Evolutionary conservation across 2,329 filamentous ascomycete genomes (phyloP).

Genomic region (Fusarium sp.): DNA sequence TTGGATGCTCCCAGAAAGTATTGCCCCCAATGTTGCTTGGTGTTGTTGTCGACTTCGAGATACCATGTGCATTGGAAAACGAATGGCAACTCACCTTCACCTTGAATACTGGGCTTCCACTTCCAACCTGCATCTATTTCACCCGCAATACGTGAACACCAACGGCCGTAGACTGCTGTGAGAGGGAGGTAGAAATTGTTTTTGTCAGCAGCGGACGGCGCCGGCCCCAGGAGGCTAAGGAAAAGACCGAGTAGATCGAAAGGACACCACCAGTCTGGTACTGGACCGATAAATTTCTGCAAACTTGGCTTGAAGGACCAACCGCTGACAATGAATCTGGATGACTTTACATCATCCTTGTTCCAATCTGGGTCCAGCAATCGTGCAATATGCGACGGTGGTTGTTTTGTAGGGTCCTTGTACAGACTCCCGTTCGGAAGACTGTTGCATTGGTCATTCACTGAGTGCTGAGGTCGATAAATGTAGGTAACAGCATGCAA

Average conservation of each 20-base stretch:
- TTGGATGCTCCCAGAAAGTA: background rate
- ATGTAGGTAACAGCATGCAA: background rate
- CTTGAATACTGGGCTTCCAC: background rate
- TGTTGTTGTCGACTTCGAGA: background rate
- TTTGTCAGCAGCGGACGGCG: background rate
- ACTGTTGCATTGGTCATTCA: background rate
- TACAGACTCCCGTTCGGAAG: background rate
- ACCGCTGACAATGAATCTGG: background rate
- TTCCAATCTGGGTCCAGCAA: background rate
- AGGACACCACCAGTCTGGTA: background rate
- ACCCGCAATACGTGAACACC: background rate
- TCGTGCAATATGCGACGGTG: background rate
- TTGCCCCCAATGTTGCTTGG: background rate
- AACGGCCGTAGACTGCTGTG: background rate
- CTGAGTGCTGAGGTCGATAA: background rate
- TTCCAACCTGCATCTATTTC: background rate
- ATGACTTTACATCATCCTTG: background rate
- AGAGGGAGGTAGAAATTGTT: slow-evolving; percentile 4
- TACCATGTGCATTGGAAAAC: slow-evolving; percentile 5
- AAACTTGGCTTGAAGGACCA: background rate
- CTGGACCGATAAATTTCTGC: background rate
- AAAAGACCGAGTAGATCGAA: background rate
- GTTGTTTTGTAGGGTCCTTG: background rate
- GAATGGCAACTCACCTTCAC: background rate
- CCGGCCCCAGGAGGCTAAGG: background rate